These are phyloP conservation scores for Podospora tetraspora DNA, from an alignment of 495 filamentous ascomycete genomes.

Conservation along the genomic window DNA sequence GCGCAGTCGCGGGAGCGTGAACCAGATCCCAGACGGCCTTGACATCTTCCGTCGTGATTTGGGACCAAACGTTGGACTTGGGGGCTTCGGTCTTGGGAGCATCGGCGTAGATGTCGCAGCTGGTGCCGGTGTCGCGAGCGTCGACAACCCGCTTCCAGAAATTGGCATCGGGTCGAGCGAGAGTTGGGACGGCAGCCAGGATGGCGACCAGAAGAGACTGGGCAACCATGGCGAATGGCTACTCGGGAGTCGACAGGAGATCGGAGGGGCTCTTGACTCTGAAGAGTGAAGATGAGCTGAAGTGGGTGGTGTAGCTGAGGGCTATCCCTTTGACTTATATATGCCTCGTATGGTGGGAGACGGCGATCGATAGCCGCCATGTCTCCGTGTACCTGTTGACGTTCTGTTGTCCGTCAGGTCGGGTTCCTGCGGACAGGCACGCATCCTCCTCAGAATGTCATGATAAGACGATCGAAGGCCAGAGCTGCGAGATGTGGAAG, in stretches of 20 bases:
- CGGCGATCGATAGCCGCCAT: neutral
- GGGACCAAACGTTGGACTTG: slow-evolving; percentile 30
- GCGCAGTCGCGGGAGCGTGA: slow-evolving; percentile 23
- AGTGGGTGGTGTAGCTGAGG: neutral
- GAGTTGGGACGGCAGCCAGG: slow-evolving; percentile 7
- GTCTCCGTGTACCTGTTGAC: neutral
- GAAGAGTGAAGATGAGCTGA: neutral
- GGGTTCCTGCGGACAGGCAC: neutral
- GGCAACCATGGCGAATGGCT: slow-evolving; percentile 10
- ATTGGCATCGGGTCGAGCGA: slow-evolving; percentile 16
- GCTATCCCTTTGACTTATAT: neutral
- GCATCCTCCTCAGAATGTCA: neutral
- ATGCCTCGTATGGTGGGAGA: neutral
- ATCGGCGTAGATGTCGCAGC: slow-evolving; percentile 16
- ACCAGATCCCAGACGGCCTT: slow-evolving; percentile 29
- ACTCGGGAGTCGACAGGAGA: neutral
- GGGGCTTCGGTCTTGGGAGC: slow-evolving; percentile 21
- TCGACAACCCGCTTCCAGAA: slow-evolving; percentile 13
- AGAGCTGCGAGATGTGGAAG: neutral
- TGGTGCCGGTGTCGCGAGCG: neutral
- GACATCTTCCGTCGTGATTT: slow-evolving; percentile 27
- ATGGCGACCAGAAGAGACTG: slow-evolving; percentile 12
- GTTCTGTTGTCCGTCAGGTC: neutral
- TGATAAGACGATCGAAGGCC: neutral
- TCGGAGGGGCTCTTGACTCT: neutral